A percentile compares a stretch with the other conserved stretches of the same genome.
These are phyloP conservation scores for Cymbidium sinense DNA, from an alignment of 106 monocot species.

Conservation along the genomic window DNA sequence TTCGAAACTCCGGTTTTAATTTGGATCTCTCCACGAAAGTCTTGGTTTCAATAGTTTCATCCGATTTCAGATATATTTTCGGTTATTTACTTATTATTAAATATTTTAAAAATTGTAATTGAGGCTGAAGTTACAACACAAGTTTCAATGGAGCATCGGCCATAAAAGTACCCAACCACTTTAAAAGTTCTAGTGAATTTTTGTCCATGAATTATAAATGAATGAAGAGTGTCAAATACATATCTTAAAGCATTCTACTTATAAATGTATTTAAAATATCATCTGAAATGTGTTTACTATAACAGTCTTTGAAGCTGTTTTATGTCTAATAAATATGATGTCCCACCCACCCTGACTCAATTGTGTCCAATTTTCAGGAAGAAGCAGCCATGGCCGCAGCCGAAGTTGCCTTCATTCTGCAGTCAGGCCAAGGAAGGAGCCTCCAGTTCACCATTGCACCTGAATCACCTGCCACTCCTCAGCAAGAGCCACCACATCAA, in stretches of 20 bases:
- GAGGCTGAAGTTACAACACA: too few relatives aligned
- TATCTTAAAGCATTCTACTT: too few relatives aligned
- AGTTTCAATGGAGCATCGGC: too few relatives aligned
- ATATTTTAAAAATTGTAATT: too few relatives aligned
- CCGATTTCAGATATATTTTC: background rate
- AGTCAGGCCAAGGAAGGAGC: conserved; percentile 55
- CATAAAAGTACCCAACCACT: too few relatives aligned
- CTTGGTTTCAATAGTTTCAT: background rate
- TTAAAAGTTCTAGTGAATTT: too few relatives aligned
- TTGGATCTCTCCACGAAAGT: background rate
- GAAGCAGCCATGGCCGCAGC: conserved; percentile 63
- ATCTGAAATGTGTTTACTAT: too few relatives aligned
- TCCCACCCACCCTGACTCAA: background rate
- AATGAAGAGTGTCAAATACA: too few relatives aligned
- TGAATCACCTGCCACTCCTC: conserved; percentile 68
- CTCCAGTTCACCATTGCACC: conserved; percentile 83
- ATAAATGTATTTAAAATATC: too few relatives aligned
- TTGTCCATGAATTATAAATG: too few relatives aligned
- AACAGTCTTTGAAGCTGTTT: too few relatives aligned
- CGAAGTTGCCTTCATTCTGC: conserved; percentile 82
- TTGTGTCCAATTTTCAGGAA: conserved; percentile 36
- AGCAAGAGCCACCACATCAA: conserved; percentile 59
- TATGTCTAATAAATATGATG: too few relatives aligned
- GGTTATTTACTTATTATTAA: background rate
- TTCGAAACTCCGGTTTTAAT: background rate